Evolutionary conservation across 176 grass and related monocot species (phyloP).

Genomic region (Triticum turgidum): DNA sequence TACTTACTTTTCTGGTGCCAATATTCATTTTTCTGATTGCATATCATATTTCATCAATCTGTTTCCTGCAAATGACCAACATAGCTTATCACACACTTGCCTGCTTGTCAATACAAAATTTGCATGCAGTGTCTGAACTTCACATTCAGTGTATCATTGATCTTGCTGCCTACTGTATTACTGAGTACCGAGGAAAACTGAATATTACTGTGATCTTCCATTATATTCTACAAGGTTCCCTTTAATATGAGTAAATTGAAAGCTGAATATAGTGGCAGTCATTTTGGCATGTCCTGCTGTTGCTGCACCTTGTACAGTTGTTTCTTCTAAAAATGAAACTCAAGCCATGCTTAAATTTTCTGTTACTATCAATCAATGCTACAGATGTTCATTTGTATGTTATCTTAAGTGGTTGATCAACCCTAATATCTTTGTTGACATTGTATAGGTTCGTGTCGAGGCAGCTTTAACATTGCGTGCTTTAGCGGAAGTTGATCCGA

Average conservation of each 20-base stretch:
- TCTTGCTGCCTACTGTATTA: not conserved
- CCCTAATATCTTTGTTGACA: slow-evolving; percentile 32
- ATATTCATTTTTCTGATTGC: slow-evolving; percentile 17
- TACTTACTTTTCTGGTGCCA: not conserved
- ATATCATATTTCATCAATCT: not conserved
- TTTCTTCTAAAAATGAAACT: slow-evolving; percentile 13
- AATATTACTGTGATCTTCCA: not conserved
- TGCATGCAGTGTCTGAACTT: not conserved
- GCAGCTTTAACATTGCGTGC: slow-evolving; percentile 92
- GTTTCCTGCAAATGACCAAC: not conserved
- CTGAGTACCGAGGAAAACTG: not conserved
- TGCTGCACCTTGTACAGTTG: not conserved
- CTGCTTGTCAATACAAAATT: not conserved
- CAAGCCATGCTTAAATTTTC: not conserved
- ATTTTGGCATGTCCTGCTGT: not conserved
- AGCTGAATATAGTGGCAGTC: not conserved
- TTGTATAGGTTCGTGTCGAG: slow-evolving; percentile 84
- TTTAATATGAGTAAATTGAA: not conserved
- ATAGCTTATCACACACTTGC: slow-evolving; percentile 1
- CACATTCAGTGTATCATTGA: slow-evolving; percentile 12
- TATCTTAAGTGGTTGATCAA: slow-evolving; percentile 24
- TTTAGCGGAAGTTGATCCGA: slow-evolving; percentile 96
- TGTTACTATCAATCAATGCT: slow-evolving; percentile 4
- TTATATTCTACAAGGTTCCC: not conserved
- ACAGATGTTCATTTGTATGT: not conserved